Evolutionary conservation across 2,329 filamentous ascomycete species (phyloP), one percentile per base, ranked within the genome.

Genomic region (Trichophaea hybrida): DNA sequence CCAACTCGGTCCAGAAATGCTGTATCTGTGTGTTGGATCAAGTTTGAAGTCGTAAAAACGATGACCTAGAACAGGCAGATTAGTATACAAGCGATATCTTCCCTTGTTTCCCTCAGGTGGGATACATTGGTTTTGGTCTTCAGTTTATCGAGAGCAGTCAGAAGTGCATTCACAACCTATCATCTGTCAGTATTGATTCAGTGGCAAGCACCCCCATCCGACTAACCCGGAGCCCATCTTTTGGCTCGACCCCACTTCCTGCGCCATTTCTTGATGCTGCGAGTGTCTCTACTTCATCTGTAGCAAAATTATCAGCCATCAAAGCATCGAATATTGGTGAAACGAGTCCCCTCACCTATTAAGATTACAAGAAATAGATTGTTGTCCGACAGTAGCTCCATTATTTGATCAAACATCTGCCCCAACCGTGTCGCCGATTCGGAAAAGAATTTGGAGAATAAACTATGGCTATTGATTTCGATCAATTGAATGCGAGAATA

Each of bases 271-370:
- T 64, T 38, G 65, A 64, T 13, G 64, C 63, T 48, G 61, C 60
- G 48, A 68, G 62, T 49, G 66, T 66, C 44, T 68, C 67, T 10
- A 68, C 63, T 49, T 68, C 67, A 38, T 68, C 67, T 24, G 24
- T 68, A 38, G 35, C 33, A 35, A n/a, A 4, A 12, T n/a, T 7
- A 44, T 31, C 43, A 55, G 46, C 37, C 50, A 37, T 13, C 50
- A 37, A 33, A 8, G 37, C 50, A 34, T 53, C 34, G 12, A 6
- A 8, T 53, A 13, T 1, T 15, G 5, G 4, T 24, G 24, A 3
- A 24, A 24, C 24, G 24, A 24, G 24, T 33, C 50, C 5, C 56
- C 60, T 17, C 38, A 65, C 64, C 64, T 59, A 66, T 66, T 37
- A 66, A 44, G 4, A 66, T 59, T 12, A 64, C 58, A 15, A 65